A percentile compares a stretch with the other conserved stretches of the same genome.
Evolutionary conservation across 352 stramenopile species (phyloP).

Genomic region (Globisporangium orthogonon): DNA sequence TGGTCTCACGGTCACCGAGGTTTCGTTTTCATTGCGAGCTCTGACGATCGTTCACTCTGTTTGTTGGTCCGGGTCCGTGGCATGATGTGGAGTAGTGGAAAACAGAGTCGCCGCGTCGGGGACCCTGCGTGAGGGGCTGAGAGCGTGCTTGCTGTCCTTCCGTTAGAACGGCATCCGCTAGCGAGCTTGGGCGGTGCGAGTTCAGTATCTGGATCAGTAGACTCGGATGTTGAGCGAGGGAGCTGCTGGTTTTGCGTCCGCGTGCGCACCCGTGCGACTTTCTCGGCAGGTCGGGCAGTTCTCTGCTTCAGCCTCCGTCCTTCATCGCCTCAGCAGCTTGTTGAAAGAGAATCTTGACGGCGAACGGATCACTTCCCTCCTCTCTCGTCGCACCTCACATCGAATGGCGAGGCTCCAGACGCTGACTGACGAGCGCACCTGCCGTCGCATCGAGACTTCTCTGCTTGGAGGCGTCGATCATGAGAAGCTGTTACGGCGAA

Average conservation of each 20-base stretch:
- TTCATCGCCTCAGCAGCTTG: neutral
- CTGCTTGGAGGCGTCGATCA: neutral
- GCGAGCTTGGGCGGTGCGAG: too few relatives aligned
- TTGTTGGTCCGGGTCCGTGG: neutral
- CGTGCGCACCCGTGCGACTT: neutral
- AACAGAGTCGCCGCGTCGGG: too few relatives aligned
- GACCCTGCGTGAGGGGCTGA: too few relatives aligned
- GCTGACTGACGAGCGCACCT: neutral
- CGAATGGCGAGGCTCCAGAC: neutral
- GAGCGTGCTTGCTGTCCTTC: too few relatives aligned
- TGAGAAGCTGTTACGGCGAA: neutral
- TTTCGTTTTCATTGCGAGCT: neutral
- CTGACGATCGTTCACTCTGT: too few relatives aligned
- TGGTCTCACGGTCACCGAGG: neutral
- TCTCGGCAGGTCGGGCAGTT: too few relatives aligned
- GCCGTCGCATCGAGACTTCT: neutral
- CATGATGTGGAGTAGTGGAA: too few relatives aligned
- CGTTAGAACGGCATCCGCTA: too few relatives aligned
- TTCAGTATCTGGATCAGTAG: too few relatives aligned
- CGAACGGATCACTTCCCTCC: too few relatives aligned
- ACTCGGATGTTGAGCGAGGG: too few relatives aligned
- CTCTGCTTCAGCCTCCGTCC: neutral
- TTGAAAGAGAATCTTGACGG: neutral
- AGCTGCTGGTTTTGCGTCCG: too few relatives aligned
- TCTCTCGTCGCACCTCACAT: neutral